Base-by-base conservation (phyloP, 352 stramenopile genomes). In the Pythium apleroticum region DNA sequence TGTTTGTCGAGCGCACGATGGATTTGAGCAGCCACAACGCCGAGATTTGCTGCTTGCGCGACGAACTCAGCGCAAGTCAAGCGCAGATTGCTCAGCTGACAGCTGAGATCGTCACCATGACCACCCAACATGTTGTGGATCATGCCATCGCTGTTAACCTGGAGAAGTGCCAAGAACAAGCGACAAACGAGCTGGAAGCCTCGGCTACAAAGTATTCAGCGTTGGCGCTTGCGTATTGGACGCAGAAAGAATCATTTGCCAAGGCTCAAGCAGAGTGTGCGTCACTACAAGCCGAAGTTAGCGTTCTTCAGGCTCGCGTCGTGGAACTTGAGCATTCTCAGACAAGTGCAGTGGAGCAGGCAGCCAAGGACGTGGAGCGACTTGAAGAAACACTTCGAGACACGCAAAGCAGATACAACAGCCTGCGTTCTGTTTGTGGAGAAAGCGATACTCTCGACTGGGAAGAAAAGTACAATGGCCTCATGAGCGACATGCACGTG, bases 401-500 rank as follows among this genome's bases (percentile, higher is more conserved):
- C 41, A 9, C 45, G 28, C 20, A 69, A 24, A 65, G 56, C 22
- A 35, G 63, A 33, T 65, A 65, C 28, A 58, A 61, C 20, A 54
- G 52, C n/a, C 63, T 63, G 2, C 63, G 30, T 17, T 49, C 52
- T 8, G 28, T 35, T 1, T 52, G 63, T 25, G 63, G 63, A 14
- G 63, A 64, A 20, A 52, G 24, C 25, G 52, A 70, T 41, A 50
- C 20, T 17, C 31, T 55, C 12, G 63, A 70, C 17, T 70, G 63
- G 63, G 63, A 70, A 43, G 52, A 58, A 31, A 57, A 65, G 53
- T 70, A 70, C 45, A 70, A 70, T 27, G 63, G 56, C 1, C 33
- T 70, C 27, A 70, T 70, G 63, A 65, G 63, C 52, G 57, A 70
- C 22, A 70, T 65, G 63, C 56, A 70, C 24, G 63, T 70, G 6